Conservation (phyloP, 148 eudicot species). For the Camellia lanceoleosa region DNA sequence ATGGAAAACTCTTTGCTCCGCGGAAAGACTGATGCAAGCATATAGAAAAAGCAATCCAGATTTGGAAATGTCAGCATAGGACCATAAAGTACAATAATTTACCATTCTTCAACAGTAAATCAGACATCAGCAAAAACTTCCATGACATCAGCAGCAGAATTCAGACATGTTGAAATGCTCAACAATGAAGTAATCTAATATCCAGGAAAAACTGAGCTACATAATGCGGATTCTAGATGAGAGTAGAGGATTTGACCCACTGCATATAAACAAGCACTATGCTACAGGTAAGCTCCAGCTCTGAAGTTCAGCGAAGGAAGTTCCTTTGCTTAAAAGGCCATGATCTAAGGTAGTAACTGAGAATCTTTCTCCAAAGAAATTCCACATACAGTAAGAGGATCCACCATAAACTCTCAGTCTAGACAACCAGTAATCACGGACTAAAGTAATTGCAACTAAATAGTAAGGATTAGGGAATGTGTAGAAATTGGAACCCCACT, state of each 20-base stretch:
- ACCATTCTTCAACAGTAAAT: slow-evolving; percentile 36
- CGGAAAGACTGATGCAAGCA: slow-evolving; percentile 77
- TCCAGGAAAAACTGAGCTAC: slow-evolving; percentile 29
- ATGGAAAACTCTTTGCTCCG: slow-evolving; percentile 68
- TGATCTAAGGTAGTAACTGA: slow-evolving; percentile 34
- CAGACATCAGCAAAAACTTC: slow-evolving; percentile 44
- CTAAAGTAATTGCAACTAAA: slow-evolving; percentile 32
- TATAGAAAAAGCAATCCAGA: slow-evolving; percentile 54
- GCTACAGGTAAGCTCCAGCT: slow-evolving; percentile 45
- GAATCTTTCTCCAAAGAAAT: slow-evolving; percentile 29
- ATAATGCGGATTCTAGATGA: slow-evolving; percentile 30
- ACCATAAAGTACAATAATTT: slow-evolving; percentile 35
- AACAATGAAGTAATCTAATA: slow-evolving; percentile 38
- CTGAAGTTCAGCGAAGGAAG: slow-evolving; percentile 44
- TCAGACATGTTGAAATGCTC: slow-evolving; percentile 47
- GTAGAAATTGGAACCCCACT: slow-evolving; percentile 22
- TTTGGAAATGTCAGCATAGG: slow-evolving; percentile 55
- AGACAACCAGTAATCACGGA: slow-evolving; percentile 34
- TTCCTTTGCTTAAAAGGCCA: slow-evolving; percentile 36
- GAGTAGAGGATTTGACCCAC: slow-evolving; percentile 44
- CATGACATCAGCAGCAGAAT: slow-evolving; percentile 31
- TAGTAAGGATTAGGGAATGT: slow-evolving; percentile 17
- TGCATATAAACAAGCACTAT: slow-evolving; percentile 24
- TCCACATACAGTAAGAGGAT: slow-evolving; percentile 40
- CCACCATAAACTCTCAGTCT: slow-evolving; percentile 37